Conservation (phyloP, 116 monocot genomes). For the Cymodocea nodosa region DNA sequence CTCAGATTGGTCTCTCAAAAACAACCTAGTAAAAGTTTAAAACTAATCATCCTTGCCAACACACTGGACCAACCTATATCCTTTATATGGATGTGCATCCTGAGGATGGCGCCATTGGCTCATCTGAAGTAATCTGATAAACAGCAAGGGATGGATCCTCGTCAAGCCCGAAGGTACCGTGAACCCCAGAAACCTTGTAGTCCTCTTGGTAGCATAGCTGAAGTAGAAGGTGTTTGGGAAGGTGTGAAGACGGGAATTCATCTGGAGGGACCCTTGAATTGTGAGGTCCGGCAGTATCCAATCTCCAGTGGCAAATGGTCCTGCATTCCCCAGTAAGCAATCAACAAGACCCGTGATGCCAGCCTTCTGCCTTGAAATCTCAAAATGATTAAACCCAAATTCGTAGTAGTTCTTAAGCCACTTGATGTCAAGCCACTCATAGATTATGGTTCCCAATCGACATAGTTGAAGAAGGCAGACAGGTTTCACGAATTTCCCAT, state of each 20-base stretch:
- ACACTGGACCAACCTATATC: constrained; percentile 50
- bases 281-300: constrained; percentile 94
- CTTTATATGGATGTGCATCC: constrained; percentile 53
- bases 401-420: constrained; percentile 90
- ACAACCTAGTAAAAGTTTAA: background rate
- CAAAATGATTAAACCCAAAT: constrained; percentile 86
- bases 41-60: background rate
- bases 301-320: constrained; percentile 77
- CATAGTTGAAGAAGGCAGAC: constrained; percentile 69
- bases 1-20: background rate
- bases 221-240: constrained; percentile 92
- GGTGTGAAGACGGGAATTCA: constrained; percentile 47
- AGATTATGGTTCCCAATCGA: constrained; percentile 65
- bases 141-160: constrained; percentile 71
- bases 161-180: constrained; percentile 61
- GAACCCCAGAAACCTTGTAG: constrained; percentile 43
- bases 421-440: constrained; percentile 69
- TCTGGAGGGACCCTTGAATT: constrained; percentile 52
- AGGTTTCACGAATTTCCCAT: constrained; percentile 53
- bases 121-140: constrained; percentile 76
- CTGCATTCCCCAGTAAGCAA: constrained; percentile 48
- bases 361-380: constrained; percentile 47
- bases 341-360: constrained; percentile 65
- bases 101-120: constrained; percentile 52
- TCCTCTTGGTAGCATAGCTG: constrained; percentile 80